Conservation (phyloP, 371 early-diverging fungal genomes). For the Rhizopus stolonifer region DNA sequence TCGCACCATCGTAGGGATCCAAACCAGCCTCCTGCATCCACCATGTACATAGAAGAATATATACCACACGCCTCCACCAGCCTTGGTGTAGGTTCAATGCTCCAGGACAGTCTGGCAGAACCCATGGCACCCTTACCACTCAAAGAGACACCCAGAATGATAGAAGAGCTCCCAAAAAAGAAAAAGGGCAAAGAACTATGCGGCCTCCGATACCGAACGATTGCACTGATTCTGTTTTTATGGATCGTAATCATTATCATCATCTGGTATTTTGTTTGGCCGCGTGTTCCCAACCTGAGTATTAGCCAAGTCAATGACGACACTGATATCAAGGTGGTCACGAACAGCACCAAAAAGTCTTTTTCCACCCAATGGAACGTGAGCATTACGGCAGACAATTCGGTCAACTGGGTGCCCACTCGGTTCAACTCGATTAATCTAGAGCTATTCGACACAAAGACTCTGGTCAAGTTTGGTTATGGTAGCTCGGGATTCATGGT, state of each 20-base stretch:
- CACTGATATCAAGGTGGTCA: conserved; percentile 12
- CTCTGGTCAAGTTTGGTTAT: conserved; percentile 14
- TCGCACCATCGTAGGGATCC: conserved; percentile 44
- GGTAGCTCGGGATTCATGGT: conserved; percentile 8
- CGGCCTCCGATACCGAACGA: conserved; percentile 15
- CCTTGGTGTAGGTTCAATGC: conserved; percentile 29
- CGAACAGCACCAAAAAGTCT: conserved; percentile 18
- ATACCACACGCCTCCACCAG: conserved; percentile 9
- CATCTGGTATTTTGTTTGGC: conserved; percentile 41
- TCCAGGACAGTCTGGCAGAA: conserved; percentile 21
- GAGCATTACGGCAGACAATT: conserved; percentile 30
- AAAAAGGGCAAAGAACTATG: conserved; percentile 13
- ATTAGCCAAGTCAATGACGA: conserved; percentile 21
- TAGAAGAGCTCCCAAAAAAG: conserved; percentile 10
- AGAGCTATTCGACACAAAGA: conserved; percentile 18
- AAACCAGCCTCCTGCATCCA: conserved; percentile 20
- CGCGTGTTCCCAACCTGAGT: conserved; percentile 25
- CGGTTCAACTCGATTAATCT: conserved; percentile 20
- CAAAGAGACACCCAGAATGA: neutral
- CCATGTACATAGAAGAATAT: conserved; percentile 41
- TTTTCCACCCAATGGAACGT: conserved; percentile 25
- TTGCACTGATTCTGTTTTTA: conserved; percentile 1
- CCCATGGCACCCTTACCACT: neutral
- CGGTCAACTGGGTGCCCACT: conserved; percentile 34
- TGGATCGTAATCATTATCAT: conserved; percentile 15